Evolutionary conservation across 441 rosid genomes (phyloP), one percentile per base, ranked within the genome.

Genomic region (Populus hybrid): DNA sequence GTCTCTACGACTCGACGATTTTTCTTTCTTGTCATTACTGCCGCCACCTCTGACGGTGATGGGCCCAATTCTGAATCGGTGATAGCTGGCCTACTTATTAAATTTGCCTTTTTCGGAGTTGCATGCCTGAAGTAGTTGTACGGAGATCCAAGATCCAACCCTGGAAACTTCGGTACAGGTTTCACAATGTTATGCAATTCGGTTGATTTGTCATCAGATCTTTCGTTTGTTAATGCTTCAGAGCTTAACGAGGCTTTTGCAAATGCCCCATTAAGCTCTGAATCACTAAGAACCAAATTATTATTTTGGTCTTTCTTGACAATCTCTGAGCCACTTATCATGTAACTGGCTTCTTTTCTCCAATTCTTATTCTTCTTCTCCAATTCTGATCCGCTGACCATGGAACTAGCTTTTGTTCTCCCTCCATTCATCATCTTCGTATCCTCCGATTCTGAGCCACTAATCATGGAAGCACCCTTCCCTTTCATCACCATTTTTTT

Each of bases 1-100:
- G 82, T 77, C 7, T 89, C 93, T 23, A 81, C 80, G 0, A 77
- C 23, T 9, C 65, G 77, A 67, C 71, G 61, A 14, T 79, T 57
- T 79, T 73, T 77, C 26, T 85, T 82, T 69, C 73, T 89, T 0
- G 90, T 90, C 67, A 86, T 70, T 0, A 72, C 84, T 3, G 94
- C 96, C 5, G 94, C 98, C 53, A 95, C 88, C 82, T 92, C 98
- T 20, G 98, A 93, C 2, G 97, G 91, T 1, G 98, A 92, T 0
- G 98, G 94, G 11, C 98, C 98, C 67, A 92, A 67, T 28, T 95
- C 97, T 0, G 95, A 93, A 72, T 89, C 90, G 0, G 95, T 89
- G 30, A 88, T 67, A 3, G 82, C 36, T 38, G 84, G 73, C 6
- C 75, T 77, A 0, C 65, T 77, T 1, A 3, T 59, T 3, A 12